These are phyloP conservation scores for Puccinia novopanici DNA, from an alignment of 1,284 basidiomycete species.

Conservation along the genomic window DNA sequence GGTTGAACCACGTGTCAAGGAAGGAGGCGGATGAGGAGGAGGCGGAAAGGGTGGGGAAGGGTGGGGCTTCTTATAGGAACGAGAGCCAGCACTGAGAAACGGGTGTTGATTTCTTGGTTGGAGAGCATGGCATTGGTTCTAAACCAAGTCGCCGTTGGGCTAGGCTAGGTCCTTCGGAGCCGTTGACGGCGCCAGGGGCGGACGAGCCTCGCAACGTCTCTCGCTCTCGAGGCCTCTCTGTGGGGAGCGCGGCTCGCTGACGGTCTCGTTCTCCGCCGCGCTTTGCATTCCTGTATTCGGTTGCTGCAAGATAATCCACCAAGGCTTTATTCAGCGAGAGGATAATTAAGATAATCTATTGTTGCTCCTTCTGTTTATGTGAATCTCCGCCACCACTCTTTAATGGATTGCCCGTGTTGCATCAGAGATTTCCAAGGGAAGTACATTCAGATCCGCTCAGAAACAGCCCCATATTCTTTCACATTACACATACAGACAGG, in stretches of 20 bases:
- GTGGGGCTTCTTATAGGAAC: not conserved
- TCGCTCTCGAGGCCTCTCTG: not conserved
- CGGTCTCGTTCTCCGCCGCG: too few species aligned
- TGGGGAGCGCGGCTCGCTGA: not conserved
- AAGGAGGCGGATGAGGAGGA: not conserved
- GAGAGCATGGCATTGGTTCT: not conserved
- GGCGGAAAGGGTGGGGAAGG: not conserved
- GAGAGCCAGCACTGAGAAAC: not conserved
- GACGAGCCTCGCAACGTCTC: not conserved
- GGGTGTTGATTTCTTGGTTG: not conserved
- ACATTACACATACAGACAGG: too few species aligned
- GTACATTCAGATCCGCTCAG: too few species aligned
- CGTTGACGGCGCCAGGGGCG: not conserved
- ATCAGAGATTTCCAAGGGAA: too few species aligned
- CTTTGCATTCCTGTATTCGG: not conserved
- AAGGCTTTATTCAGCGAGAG: too few species aligned
- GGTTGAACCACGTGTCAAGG: conserved; percentile 1
- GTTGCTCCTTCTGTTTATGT: too few species aligned
- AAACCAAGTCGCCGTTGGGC: not conserved
- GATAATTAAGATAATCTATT: too few species aligned
- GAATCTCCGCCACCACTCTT: too few species aligned
- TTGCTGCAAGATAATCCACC: not conserved
- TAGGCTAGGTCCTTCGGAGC: not conserved
- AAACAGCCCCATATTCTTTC: too few species aligned
- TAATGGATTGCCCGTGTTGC: too few species aligned